Evolutionary conservation across 805 yeast species (phyloP).

Genomic region (Yarrowia keelungensis): DNA sequence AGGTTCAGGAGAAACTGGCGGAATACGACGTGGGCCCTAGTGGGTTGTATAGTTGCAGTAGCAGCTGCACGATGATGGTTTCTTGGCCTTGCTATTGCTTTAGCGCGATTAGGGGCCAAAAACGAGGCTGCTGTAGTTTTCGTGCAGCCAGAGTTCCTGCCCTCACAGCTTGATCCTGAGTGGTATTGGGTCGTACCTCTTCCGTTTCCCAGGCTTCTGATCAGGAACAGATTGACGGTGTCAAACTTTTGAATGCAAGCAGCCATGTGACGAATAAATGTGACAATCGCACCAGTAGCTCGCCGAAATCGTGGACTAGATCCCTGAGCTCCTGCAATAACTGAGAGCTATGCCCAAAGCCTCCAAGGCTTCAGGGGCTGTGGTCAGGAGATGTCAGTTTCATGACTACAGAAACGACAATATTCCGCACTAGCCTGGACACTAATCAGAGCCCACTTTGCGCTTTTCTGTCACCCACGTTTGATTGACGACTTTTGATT

Average conservation of each 20-base stretch:
- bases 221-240: slow-evolving; percentile 4
- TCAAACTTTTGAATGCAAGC: slow-evolving; percentile 21
- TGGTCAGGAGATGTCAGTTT: too few species aligned
- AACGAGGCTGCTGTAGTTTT: not conserved
- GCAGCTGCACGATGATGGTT: not conserved
- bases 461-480: too few species aligned
- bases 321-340: not conserved
- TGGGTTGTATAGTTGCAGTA: not conserved
- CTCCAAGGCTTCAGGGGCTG: too few species aligned
- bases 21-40: not conserved
- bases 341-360: too few species aligned
- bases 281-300: not conserved
- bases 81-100: not conserved
- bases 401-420: too few species aligned
- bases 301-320: slow-evolving; percentile 5
- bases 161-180: too few species aligned
- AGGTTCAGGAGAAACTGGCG: too few species aligned
- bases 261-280: slow-evolving; percentile 17
- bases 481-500: too few species aligned
- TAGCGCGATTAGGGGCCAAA: not conserved
- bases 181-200: too few species aligned
- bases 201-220: slow-evolving; percentile 1
- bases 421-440: too few species aligned
- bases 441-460: too few species aligned
- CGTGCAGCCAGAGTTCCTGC: too few species aligned